Conservation (phyloP, 164 flowering plant species). For the Platanus orientalis region DNA sequence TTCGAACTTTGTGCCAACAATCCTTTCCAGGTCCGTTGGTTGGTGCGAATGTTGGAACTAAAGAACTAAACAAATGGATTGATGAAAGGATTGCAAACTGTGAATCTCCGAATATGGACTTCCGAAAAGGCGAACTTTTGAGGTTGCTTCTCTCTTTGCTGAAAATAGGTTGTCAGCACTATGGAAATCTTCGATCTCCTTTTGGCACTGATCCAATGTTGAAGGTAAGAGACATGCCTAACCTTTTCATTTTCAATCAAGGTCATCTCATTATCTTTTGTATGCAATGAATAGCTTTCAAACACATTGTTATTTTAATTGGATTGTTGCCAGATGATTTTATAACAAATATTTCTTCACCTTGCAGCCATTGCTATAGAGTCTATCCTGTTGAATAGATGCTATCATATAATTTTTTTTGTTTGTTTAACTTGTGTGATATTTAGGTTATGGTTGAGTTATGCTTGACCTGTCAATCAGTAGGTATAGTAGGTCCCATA, state of each 20-base stretch:
- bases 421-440: too few species aligned
- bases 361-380: neutral
- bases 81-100: conserved; percentile 67
- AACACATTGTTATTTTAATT: neutral
- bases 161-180: conserved; percentile 68
- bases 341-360: neutral
- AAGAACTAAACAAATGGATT: conserved; percentile 73
- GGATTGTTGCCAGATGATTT: neutral
- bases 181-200: conserved; percentile 86
- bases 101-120: conserved; percentile 39
- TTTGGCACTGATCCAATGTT: conserved; percentile 48
- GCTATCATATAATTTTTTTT: too few species aligned
- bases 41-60: conserved; percentile 62
- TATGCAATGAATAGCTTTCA: neutral
- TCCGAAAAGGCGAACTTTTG: conserved; percentile 38
- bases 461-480: too few species aligned
- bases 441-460: too few species aligned
- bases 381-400: too few species aligned
- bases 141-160: conserved; percentile 68
- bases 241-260: neutral
- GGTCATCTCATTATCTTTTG: neutral
- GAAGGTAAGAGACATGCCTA: conserved; percentile 34
- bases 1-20: conserved; percentile 50
- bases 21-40: conserved; percentile 77
- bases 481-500: too few species aligned